Percentiles rank a stretch among this genome's conserved stretches.
Conservation (phyloP, 345 rosid species). For the Mercurialis annua region DNA sequence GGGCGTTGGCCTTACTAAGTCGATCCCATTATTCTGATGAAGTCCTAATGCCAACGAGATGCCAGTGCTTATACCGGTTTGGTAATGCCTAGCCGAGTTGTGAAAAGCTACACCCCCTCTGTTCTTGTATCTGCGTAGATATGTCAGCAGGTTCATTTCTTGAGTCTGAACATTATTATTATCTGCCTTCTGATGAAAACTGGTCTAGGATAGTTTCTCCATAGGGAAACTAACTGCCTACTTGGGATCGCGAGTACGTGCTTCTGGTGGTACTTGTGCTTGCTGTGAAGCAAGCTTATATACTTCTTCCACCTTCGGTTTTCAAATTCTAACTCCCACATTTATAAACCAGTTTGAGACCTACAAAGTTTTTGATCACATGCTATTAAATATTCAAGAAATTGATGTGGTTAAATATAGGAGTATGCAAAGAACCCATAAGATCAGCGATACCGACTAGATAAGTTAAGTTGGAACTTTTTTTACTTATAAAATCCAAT, state of each 20-base stretch:
- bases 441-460: too few species aligned
- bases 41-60: slow-evolving; percentile 27
- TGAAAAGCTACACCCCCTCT: neutral
- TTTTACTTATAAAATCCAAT: too few species aligned
- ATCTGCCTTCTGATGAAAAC: neutral
- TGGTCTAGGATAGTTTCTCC: neutral
- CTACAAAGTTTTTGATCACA: slow-evolving; percentile 4
- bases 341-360: slow-evolving; percentile 37
- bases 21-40: slow-evolving; percentile 17
- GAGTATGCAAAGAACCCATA: too few species aligned
- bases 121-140: slow-evolving; percentile 9
- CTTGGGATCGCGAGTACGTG: slow-evolving; percentile 5
- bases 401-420: too few species aligned
- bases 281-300: slow-evolving; percentile 27
- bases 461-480: too few species aligned
- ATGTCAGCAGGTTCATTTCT: slow-evolving; percentile 5
- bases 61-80: neutral
- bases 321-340: slow-evolving; percentile 34
- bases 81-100: neutral
- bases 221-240: slow-evolving; percentile 8
- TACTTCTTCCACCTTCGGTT: slow-evolving; percentile 37
- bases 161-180: slow-evolving; percentile 4
- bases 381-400: too few species aligned
- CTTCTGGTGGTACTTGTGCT: neutral
- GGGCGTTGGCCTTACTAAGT: neutral